These are phyloP conservation scores for Fusarium foetens DNA, from an alignment of 2,329 filamentous ascomycete species.

Conservation along the genomic window DNA sequence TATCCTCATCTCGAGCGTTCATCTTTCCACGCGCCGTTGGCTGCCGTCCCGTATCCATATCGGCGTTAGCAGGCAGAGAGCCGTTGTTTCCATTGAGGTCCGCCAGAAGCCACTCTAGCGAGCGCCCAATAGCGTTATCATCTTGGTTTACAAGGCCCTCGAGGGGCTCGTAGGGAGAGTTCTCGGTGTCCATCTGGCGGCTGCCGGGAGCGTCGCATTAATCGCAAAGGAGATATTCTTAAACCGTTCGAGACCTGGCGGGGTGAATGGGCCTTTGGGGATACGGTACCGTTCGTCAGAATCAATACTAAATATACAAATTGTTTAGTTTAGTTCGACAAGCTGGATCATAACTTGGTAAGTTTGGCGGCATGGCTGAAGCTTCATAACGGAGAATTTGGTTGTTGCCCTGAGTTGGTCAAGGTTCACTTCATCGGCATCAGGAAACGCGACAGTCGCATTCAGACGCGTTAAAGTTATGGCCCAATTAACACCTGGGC, in stretches of 20 bases:
- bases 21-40: background rate
- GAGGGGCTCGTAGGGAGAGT: constrained; percentile 12
- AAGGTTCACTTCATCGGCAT: constrained; percentile 17
- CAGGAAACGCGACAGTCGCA: constrained; percentile 36
- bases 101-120: constrained; percentile 12
- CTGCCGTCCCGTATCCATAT: background rate
- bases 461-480: constrained; percentile 33
- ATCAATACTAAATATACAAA: background rate
- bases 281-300: background rate
- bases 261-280: background rate
- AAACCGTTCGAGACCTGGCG: constrained; percentile 7
- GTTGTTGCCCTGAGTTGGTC: background rate
- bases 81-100: constrained; percentile 6
- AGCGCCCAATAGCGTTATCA: constrained; percentile 14
- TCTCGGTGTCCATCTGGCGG: constrained; percentile 30
- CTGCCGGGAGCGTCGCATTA: constrained; percentile 4
- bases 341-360: background rate
- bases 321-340: background rate
- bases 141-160: background rate
- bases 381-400: constrained; percentile 1
- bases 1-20: background rate
- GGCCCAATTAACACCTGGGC: constrained; percentile 24
- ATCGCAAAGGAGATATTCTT: background rate
- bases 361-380: background rate
- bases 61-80: background rate